A percentile compares a stretch with the other conserved stretches of the same genome.
Evolutionary conservation across 805 yeast species (phyloP).

Genomic region (Kazachstania africana): DNA sequence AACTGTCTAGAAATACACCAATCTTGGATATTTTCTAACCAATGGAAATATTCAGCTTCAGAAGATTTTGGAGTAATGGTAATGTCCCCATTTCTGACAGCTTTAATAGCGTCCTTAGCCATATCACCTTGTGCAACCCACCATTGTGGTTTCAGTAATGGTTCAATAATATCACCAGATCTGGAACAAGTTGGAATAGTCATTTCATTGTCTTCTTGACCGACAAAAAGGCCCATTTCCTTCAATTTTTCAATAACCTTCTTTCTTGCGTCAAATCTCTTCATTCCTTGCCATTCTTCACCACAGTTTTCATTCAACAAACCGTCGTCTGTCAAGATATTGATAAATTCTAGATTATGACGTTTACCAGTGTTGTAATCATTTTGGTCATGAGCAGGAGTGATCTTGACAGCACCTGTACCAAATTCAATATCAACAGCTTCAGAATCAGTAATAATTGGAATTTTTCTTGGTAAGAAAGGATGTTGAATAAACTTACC

Average conservation of each 20-base stretch:
- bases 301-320: conserved; percentile 85
- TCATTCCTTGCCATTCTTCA: conserved; percentile 70
- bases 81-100: conserved; percentile 71
- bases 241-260: conserved; percentile 72
- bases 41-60: conserved; percentile 85
- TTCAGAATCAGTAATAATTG: conserved; percentile 80
- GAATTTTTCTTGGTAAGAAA: conserved; percentile 70
- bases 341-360: conserved; percentile 75
- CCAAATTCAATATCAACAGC: conserved; percentile 99
- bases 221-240: conserved; percentile 63
- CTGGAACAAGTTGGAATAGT: conserved; percentile 87
- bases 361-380: conserved; percentile 96
- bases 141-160: conserved; percentile 97
- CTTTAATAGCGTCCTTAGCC: conserved; percentile 80
- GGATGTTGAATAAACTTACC: conserved; percentile 91
- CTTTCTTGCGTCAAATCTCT: conserved; percentile 88
- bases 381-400: conserved; percentile 97
- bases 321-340: conserved; percentile 89
- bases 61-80: conserved; percentile 80
- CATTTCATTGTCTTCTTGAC: conserved; percentile 92
- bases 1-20: conserved; percentile 96
- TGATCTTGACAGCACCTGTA: conserved; percentile 98
- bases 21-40: conserved; percentile 94
- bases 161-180: conserved; percentile 96
- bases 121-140: conserved; percentile 88